Evolutionary conservation across 768 basidiomycete genomes (phyloP).

Genomic region (Inosperma sp.): DNA sequence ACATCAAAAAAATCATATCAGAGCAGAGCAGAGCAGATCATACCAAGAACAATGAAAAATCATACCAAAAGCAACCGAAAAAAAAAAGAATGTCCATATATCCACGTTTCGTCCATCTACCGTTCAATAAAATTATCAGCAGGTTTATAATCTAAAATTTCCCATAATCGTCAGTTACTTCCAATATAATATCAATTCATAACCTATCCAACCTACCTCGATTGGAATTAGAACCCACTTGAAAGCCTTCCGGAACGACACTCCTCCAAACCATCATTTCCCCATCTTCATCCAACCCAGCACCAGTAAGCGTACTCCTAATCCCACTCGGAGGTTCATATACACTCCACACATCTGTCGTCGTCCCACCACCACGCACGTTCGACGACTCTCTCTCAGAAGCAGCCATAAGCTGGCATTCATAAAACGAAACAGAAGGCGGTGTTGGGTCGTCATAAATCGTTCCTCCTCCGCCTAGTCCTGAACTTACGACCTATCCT

Average conservation of each 20-base stretch:
- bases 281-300: conserved; percentile 2
- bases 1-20: too few species aligned
- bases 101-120: background rate
- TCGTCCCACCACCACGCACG: background rate
- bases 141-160: conserved; percentile 9
- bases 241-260: background rate
- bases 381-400: conserved; percentile 5
- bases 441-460: background rate
- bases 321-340: background rate
- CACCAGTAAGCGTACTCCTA: background rate
- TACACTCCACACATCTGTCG: background rate
- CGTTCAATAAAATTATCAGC: background rate
- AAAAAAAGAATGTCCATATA: background rate
- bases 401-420: conserved; percentile 5
- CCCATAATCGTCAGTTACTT: too few species aligned
- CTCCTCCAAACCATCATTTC: conserved; percentile 5
- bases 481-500: conserved; percentile 7
- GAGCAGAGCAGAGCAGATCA: too few species aligned
- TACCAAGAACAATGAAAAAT: too few species aligned
- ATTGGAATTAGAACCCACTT: background rate
- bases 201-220: too few species aligned
- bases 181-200: too few species aligned
- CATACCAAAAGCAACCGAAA: too few species aligned
- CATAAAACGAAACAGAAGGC: conserved; percentile 7
- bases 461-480: conserved; percentile 5